A percentile compares a stretch with the other conserved stretches of the same genome.
Evolutionary conservation across 1,284 basidiomycete genomes (phyloP).

Genomic region (Cutaneotrichosporon dermatis): DNA sequence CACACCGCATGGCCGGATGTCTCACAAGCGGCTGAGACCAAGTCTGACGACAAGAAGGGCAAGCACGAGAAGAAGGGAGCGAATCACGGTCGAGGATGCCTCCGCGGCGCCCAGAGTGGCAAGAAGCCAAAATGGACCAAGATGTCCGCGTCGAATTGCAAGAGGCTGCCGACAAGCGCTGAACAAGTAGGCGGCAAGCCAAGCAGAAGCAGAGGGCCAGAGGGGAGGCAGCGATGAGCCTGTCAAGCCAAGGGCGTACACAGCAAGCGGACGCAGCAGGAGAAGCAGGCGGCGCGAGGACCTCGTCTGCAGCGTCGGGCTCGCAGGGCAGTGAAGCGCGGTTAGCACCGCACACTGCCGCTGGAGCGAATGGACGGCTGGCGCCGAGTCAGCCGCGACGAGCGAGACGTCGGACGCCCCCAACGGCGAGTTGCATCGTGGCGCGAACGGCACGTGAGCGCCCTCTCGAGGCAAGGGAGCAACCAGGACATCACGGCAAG

Average conservation of each 20-base stretch:
- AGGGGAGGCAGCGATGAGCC: conserved; percentile 9
- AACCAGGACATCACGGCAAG: conserved; percentile 14
- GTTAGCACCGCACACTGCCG: conserved; percentile 15
- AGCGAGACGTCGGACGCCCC: neutral
- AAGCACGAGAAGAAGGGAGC: conserved; percentile 26
- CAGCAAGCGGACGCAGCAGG: conserved; percentile 8
- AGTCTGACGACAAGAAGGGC: conserved; percentile 28
- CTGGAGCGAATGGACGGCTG: neutral
- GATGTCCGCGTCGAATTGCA: conserved; percentile 48
- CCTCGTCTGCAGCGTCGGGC: conserved; percentile 12
- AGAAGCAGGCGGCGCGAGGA: conserved; percentile 2
- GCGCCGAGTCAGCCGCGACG: neutral
- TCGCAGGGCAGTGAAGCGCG: conserved; percentile 19
- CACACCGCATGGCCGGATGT: conserved; percentile 42
- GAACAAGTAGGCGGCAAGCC: conserved; percentile 26
- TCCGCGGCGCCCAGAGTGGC: conserved; percentile 9
- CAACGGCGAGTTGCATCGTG: neutral
- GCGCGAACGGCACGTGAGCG: conserved; percentile 14
- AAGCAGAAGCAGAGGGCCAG: conserved; percentile 21
- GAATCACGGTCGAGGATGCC: conserved; percentile 21
- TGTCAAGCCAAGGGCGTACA: conserved; percentile 13
- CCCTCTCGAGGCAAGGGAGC: conserved; percentile 29
- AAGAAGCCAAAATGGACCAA: conserved; percentile 49
- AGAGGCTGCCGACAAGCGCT: conserved; percentile 45
- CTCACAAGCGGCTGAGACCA: conserved; percentile 26